Base-by-base conservation (phyloP, 148 eudicot species). In the Amaranthus cruentus region DNA sequence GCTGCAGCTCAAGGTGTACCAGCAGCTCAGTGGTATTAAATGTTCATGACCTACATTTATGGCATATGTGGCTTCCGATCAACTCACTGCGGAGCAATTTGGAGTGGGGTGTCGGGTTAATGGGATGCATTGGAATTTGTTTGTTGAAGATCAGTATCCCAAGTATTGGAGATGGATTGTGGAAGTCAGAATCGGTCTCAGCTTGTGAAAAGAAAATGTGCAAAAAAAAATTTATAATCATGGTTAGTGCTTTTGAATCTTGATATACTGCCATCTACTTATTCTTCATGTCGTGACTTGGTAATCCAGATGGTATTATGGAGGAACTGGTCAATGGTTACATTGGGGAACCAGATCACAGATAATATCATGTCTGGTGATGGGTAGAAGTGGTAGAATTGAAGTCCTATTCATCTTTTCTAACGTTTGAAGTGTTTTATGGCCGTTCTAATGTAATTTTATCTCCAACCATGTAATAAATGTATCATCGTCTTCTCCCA, bases 11-110 rank as follows among this genome's bases (percentile, higher is more conserved):
- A 87, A 84, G 89, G 83, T 69, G 93, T 80, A 49, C 74, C 84
- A 7, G 94, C 87, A 42, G 86, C 82, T 84, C 87, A 86, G 7
- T 90, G 96, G 96, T 89, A 89, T 73, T 93, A 81, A 28, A 51
- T 12, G 15, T 18, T 21, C 18, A 10, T 13, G 12, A 28, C 69
- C 18, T 50, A 15, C 46, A 47, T 11, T 58, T 13, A 3, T 65
- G 7, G 63, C 54, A 8, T 9, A 66, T 6, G 10, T 13, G 15
- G 14, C 51, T 75, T 47, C 78, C 63, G 14, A 47, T 50, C 57
- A 49, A 38, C 71, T 15, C 61, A 66, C 38, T 75, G 71, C 58
- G 42, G 65, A 66, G 65, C 48, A 14, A 9, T 47, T 48, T 28
- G 38, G n/a, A 9, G 48, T 13, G 62, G 64, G 49, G 9, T 55